Conservation (phyloP, 768 basidiomycete genomes). For the Macrolepiota albuminosa region DNA sequence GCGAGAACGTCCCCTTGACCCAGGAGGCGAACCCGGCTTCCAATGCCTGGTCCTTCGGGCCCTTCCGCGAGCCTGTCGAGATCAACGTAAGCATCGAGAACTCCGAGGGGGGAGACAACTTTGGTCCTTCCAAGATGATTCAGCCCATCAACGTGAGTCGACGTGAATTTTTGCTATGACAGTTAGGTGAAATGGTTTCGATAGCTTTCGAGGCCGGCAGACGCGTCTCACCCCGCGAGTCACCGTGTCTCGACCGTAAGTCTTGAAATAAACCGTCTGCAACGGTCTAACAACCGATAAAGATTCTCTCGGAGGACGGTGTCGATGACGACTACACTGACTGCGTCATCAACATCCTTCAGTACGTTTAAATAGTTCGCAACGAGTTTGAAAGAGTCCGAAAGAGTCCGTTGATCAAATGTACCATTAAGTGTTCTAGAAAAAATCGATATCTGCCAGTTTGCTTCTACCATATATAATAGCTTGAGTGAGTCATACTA, state of each 20-base stretch:
- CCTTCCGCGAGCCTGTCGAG: conserved; percentile 3
- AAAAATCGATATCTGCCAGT: not conserved
- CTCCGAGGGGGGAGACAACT: not conserved
- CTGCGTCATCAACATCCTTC: conserved; percentile 9
- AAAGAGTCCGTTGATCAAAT: not conserved
- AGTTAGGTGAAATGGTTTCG: not conserved
- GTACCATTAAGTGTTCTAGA: not conserved
- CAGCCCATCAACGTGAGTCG: conserved; percentile 2
- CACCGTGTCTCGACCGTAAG: conserved; percentile 8
- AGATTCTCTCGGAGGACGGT: conserved; percentile 9
- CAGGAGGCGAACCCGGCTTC: conserved; percentile 1
- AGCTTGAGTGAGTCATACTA: not conserved
- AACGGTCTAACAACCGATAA: not conserved
- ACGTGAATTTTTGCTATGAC: not conserved
- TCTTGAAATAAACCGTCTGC: not conserved
- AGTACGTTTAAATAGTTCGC: conserved; percentile 5
- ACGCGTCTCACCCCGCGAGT: not conserved
- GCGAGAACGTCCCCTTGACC: not conserved
- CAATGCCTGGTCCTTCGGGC: conserved; percentile 6
- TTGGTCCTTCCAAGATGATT: conserved; percentile 2
- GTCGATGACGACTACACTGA: conserved; percentile 12
- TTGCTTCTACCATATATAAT: not conserved
- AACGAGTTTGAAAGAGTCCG: not conserved
- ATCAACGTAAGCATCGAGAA: conserved; percentile 2
- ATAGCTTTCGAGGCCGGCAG: conserved; percentile 2